Evolutionary conservation across 768 basidiomycete species (phyloP).

Genomic region (Nevesoporus exiguus): DNA sequence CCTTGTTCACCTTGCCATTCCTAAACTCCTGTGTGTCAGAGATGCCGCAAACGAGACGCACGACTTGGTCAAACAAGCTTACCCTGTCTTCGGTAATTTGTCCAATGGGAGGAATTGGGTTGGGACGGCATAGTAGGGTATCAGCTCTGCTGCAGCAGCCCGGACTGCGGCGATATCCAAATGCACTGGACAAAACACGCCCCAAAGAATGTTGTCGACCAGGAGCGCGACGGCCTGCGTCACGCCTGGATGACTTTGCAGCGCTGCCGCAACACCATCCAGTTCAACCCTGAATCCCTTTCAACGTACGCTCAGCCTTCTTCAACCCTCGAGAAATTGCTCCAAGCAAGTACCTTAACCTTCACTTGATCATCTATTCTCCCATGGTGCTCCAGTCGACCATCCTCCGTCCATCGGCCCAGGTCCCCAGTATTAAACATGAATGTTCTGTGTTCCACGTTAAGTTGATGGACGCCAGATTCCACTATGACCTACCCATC

Average conservation of each 20-base stretch:
- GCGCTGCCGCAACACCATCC: background rate
- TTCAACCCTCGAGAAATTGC: background rate
- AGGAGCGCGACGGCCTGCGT: background rate
- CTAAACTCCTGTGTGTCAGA: background rate
- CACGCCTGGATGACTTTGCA: background rate
- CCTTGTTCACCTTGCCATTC: background rate
- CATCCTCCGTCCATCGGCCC: background rate
- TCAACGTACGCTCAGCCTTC: too few species aligned
- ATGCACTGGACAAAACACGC: background rate
- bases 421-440: conserved; percentile 2
- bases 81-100: background rate
- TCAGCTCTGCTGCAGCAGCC: background rate
- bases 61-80: background rate
- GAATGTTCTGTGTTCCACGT: background rate
- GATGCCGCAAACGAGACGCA: background rate
- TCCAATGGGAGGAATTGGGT: background rate
- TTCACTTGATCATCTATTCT: background rate
- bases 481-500: background rate
- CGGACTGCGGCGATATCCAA: background rate
- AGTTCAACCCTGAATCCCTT: background rate
- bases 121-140: background rate
- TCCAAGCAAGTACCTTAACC: background rate
- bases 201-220: background rate
- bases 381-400: background rate
- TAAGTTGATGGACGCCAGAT: background rate